Percentiles rank a stretch among this genome's conserved stretches.
phyloP scores from a whole-genome alignment of 345 rosid species.

The Lepidium africanum region DNA sequence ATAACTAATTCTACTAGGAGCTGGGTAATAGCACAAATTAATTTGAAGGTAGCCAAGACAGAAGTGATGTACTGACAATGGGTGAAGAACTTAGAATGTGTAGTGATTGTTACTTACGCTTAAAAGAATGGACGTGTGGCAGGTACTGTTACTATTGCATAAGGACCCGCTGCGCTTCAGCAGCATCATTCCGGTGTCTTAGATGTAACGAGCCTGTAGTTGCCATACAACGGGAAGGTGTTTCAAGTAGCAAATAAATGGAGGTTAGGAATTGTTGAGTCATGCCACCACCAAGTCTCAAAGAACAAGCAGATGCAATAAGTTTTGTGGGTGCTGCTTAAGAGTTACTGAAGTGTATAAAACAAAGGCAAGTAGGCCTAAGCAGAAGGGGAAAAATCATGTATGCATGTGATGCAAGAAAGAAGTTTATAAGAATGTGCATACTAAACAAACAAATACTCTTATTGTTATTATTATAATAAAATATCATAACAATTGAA shows the following conservation, averaged over 20 bases:
- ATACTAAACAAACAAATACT: neutral
- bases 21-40: neutral
- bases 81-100: neutral
- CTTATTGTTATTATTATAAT: neutral
- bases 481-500: neutral
- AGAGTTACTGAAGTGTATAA: neutral
- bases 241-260: conserved; percentile 19
- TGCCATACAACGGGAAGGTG: conserved; percentile 77
- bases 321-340: neutral
- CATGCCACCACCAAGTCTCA: neutral
- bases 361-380: neutral
- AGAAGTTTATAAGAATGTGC: neutral
- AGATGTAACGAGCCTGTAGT: conserved; percentile 70
- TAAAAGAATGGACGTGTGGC: conserved; percentile 23
- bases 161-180: conserved; percentile 73
- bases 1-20: neutral
- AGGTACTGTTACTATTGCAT: conserved; percentile 97
- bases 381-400: neutral
- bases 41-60: neutral
- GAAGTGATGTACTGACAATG: neutral
- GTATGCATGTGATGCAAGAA: neutral
- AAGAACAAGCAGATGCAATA: conserved; percentile 7
- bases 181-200: conserved; percentile 67
- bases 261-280: neutral
- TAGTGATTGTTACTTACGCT: neutral